Percentiles rank a stretch among this genome's conserved stretches.
Conservation (phyloP, 306 rosid species). For the Abrus precatorius region DNA sequence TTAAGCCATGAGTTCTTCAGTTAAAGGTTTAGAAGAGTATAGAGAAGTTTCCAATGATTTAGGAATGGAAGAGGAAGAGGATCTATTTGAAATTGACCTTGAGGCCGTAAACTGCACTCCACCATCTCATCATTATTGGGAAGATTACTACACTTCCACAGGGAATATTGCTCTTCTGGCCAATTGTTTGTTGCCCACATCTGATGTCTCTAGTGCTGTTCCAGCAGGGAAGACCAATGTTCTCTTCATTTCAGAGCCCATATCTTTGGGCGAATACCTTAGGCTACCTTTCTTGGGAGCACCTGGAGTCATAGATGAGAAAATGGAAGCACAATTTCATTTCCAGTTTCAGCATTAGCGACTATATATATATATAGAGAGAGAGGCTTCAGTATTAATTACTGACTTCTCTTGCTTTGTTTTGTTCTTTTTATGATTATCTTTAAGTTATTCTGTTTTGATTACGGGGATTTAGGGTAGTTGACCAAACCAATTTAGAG, state of each 20-base stretch:
- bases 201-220: conserved; percentile 68
- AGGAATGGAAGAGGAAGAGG: conserved; percentile 68
- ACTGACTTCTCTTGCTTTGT: no score
- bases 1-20: conserved; percentile 52
- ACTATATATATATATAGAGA: neutral
- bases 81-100: conserved; percentile 74
- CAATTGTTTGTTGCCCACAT: conserved; percentile 71
- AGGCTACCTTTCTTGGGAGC: conserved; percentile 56
- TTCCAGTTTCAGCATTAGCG: conserved; percentile 42
- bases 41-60: conserved; percentile 35
- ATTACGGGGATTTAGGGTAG: no score
- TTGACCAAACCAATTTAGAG: no score
- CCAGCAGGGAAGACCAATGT: conserved; percentile 56
- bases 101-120: conserved; percentile 59
- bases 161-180: conserved; percentile 70
- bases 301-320: conserved; percentile 38
- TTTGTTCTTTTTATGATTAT: neutral
- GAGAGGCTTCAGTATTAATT: no score
- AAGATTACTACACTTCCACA: conserved; percentile 47
- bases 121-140: conserved; percentile 54
- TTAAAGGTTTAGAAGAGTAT: conserved; percentile 33
- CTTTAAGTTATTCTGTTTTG: neutral
- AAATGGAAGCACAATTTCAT: conserved; percentile 43
- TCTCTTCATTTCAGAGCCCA: conserved; percentile 49
- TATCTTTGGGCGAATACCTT: conserved; percentile 61